Evolutionary conservation across 257 asterid species (phyloP), one percentile per base, ranked within the genome.

Genomic region (Nicotiana sylvestris): DNA sequence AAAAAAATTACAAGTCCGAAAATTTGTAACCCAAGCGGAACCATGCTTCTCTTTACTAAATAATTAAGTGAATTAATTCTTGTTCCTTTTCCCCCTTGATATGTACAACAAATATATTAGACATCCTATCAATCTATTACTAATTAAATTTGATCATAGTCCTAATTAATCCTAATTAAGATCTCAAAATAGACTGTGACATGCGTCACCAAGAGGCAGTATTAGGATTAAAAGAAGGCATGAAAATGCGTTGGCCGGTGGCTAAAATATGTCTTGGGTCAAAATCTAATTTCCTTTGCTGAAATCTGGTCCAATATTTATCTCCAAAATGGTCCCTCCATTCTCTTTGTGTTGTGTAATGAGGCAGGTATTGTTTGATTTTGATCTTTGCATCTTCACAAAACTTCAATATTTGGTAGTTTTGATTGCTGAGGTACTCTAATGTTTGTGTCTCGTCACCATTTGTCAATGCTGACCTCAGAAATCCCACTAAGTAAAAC

Each of bases 351-450:
- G 92, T 89, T 39, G 86, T 86, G 87, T 94, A 94, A 72, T 94
- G 93, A 53, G 98, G 97, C 29, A 94, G 96, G 85, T 94, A 94
- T 46, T 94, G 97, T 87, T 92, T 94, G 9, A 81, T 84, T 16
- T 86, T 27, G 80, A 94, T 92, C 9, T 84, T 89, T 1, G 82
- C 72, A 0, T 90, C 89, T 3, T 86, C 30, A 58, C 98, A 94
- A 25, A 94, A 94, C 61, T 86, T 82, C 29, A 92, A 62, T 51
- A 94, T 90, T 56, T 82, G 84, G 9, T 82, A 80, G 78, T 92
- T 94, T 76, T 92, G 97, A 84, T 86, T 78, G 39, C 84, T 89
- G 61, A 94, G 81, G 78, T 88, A 88, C 1, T 91, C 88, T n/a
- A 91, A 70, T 2, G 87, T 69, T 35, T 89, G 97, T 1, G 90